phyloP scores from a whole-genome alignment of 169 alveolate genomes.

The Plasmodium malariae region DNA sequence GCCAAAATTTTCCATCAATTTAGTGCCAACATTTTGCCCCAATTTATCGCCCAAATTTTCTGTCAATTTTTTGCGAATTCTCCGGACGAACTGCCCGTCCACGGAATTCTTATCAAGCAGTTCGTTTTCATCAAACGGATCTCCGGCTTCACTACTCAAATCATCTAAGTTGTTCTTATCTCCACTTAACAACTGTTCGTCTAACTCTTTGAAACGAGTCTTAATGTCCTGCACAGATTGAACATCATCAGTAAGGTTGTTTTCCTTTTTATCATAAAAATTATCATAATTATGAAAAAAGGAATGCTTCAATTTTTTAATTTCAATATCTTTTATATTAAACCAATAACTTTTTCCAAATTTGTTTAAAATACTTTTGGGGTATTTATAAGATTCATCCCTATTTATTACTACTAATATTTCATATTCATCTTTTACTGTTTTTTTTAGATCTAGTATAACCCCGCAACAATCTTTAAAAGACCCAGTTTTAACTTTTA shows the following conservation, averaged over 20 bases:
- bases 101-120: too few species aligned
- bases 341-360: constrained; percentile 76
- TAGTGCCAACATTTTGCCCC: too few species aligned
- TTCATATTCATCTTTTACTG: constrained; percentile 58
- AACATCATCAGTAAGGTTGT: not conserved
- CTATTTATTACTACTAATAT: constrained; percentile 45
- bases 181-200: not conserved
- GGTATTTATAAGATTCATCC: constrained; percentile 44
- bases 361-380: constrained; percentile 48
- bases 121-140: too few species aligned
- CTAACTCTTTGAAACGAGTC: constrained; percentile 2
- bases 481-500: constrained; percentile 16
- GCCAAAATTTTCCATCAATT: too few species aligned
- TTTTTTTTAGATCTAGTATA: constrained; percentile 44
- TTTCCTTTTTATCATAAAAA: constrained; percentile 33
- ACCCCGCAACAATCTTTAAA: constrained; percentile 64
- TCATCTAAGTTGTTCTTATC: too few species aligned
- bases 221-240: not conserved
- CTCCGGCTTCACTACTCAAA: too few species aligned
- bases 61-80: too few species aligned
- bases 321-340: constrained; percentile 58
- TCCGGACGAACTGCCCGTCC: too few species aligned
- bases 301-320: constrained; percentile 41
- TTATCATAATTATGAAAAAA: constrained; percentile 63
- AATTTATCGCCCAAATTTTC: too few species aligned